A percentile compares a stretch with the other conserved stretches of the same genome.
Conservation (phyloP, 1,139 yeast species). For the Saccharomyces pastorianus region DNA sequence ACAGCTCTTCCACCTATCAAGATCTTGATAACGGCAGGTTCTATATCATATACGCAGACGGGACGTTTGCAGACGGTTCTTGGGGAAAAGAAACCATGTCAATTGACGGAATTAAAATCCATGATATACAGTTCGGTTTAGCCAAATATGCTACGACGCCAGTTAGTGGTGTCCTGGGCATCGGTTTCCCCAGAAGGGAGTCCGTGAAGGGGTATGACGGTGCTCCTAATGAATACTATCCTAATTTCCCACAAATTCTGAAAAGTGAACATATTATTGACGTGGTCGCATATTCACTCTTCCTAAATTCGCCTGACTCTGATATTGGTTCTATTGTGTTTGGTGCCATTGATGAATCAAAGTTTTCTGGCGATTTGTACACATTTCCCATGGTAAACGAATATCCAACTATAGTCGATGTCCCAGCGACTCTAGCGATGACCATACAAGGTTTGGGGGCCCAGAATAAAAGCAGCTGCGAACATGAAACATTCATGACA, state of each 20-base stretch:
- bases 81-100: conserved; percentile 21
- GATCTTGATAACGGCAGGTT: conserved; percentile 14
- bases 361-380: conserved; percentile 39
- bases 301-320: conserved; percentile 34
- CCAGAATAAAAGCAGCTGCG: conserved; percentile 26
- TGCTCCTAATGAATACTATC: conserved; percentile 34
- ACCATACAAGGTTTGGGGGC: conserved; percentile 38
- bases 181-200: conserved; percentile 24
- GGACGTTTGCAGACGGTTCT: conserved; percentile 20
- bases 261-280: conserved; percentile 44
- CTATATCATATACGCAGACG: conserved; percentile 19
- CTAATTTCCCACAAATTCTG: conserved; percentile 52
- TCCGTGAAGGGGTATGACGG: conserved; percentile 19
- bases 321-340: conserved; percentile 41
- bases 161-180: conserved; percentile 24
- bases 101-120: conserved; percentile 11
- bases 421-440: conserved; percentile 39
- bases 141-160: conserved; percentile 19
- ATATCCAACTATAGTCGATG: conserved; percentile 16
- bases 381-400: conserved; percentile 41
- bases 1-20: conserved; percentile 11
- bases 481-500: conserved; percentile 22
- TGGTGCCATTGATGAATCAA: conserved; percentile 48
- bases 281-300: conserved; percentile 47
- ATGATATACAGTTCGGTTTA: conserved; percentile 21